Evolutionary conservation across 208 protist species (phyloP), one percentile per base, ranked within the genome.

Genomic region (Trypanosoma avium): DNA sequence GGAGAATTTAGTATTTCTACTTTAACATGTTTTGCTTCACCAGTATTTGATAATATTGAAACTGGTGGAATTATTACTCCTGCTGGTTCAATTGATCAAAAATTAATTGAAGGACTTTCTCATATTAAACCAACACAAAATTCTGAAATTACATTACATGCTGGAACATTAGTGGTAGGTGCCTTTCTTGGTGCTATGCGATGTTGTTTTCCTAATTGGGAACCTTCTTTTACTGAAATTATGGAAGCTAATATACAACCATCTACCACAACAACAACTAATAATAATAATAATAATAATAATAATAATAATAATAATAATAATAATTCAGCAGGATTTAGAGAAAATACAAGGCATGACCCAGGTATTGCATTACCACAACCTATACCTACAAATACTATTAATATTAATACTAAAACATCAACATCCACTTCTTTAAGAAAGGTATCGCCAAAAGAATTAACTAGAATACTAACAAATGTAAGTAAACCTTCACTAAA

Each of bases 151-250:
- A 62, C 59, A 21, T 49, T 84, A n/a, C 67, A 77, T n/a, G 79
- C 80, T 19, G 75, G 73, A 32, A 75, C 78, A 29, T 73, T 91
- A 10, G 77, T 75, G 3, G 56, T 93, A 10, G 86, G 86, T 12
- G 82, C 86, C 0, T 93, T 90, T 48, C 54, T 93, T 19, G 69
- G 73, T 61, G 82, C 86, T 21, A 74, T 82, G 75, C 82, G 61
- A 0, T 65, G 2, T 27, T 55, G 53, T 49, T 61, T 56, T 35
- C 70, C 46, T 8, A 22, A 61, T 9, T 68, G 38, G 36, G 54
- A 50, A 47, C 33, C 43, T 0, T 45, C 53, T 33, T 21, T 33
- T 27, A 9, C 30, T 27, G 38, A 21, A 30, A 1, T 12, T 17
- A 1, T 19, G 3, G 45, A 40, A 8, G 38, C 4, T 0, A 19